Percentiles rank a stretch among this genome's conserved stretches.
These are phyloP conservation scores for Colletotrichum somersetense DNA, from an alignment of 2,329 filamentous ascomycete species.

Conservation along the genomic window DNA sequence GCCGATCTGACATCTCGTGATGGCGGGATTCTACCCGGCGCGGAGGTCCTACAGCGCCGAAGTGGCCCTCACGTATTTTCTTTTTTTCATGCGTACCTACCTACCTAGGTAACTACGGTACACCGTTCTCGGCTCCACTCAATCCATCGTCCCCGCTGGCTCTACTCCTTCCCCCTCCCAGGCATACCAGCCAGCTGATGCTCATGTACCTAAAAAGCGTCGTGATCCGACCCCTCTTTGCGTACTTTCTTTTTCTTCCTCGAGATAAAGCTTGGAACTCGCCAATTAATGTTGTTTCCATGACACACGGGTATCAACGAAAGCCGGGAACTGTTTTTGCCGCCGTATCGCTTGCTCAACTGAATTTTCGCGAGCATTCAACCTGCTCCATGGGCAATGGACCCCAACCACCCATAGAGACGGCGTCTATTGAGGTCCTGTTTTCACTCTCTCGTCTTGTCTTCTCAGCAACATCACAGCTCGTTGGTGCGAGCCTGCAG, in stretches of 20 bases:
- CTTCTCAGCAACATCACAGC: not conserved
- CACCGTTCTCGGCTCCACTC: not conserved
- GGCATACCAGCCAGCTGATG: conserved; percentile 1
- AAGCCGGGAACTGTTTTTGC: not conserved
- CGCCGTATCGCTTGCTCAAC: not conserved
- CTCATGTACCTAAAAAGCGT: conserved; percentile 11
- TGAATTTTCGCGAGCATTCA: not conserved
- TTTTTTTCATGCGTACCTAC: not conserved
- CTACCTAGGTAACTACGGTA: no score
- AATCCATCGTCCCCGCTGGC: not conserved
- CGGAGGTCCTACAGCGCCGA: not conserved
- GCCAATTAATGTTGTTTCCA: not conserved
- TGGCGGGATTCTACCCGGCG: not conserved
- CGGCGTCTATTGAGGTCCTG: no score
- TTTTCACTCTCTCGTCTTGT: not conserved
- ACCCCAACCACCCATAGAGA: no score
- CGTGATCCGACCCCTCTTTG: conserved; percentile 19
- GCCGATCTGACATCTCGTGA: not conserved
- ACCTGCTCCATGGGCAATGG: no score
- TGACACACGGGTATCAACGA: not conserved
- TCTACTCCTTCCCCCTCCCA: conserved; percentile 3
- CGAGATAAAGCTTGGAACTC: not conserved
- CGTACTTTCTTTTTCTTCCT: conserved; percentile 28
- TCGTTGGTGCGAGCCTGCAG: not conserved
- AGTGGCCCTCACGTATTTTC: not conserved